Base-by-base conservation (phyloP, 2,329 filamentous ascomycete species). In the Aspergillus terreus region DNA sequence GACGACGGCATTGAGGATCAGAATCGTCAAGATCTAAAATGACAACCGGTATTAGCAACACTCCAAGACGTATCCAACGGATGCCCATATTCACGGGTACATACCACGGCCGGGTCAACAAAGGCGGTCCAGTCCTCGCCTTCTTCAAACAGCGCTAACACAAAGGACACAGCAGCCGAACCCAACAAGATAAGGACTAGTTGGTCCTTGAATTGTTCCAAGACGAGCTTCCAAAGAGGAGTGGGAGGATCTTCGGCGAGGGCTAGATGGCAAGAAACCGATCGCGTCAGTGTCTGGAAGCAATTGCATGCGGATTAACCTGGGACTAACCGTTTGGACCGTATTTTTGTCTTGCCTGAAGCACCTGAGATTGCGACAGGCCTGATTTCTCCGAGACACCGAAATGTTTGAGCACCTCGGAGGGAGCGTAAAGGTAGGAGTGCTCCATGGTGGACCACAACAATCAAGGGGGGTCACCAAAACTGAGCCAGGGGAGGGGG, bases 181-280 rank as follows among this genome's bases (percentile, higher is more conserved):
- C 85, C 94, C 46, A 99, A 82, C 19, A 99, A 81, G 63, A 99
- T 99, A 49, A 99, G 82, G 61, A 99, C 94, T 44, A 99, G 84
- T 74, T 99, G 94, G 70, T 99, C 94, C 75, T 99, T 96, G 82
- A 99, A 99, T 72, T 99, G 94, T 76, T 99, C 94, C 53, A 99
- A 82, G 50, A 99, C 90, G 57, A 99, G 85, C 75, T 97, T 84
- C 94, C 92, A 99, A 44, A 99, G 71, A 36, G 94, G 94, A 30
- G 94, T 99, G 3, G 94, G 91, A 49, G 94, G 94, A 59, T 99
- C 94, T 76, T 99, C 94, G 43, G 84, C 82, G 50, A 90, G 79
- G 51, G 85, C 85, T 89, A 53, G 30, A 51, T 15, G 23, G 27
- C 32, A 4, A 36, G n/a, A 6, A 15, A 17, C n/a, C 11, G 40